Percentiles rank a stretch among this genome's conserved stretches.
phyloP scores from a whole-genome alignment of 305 asterid genomes.

The Salvia sclarea region DNA sequence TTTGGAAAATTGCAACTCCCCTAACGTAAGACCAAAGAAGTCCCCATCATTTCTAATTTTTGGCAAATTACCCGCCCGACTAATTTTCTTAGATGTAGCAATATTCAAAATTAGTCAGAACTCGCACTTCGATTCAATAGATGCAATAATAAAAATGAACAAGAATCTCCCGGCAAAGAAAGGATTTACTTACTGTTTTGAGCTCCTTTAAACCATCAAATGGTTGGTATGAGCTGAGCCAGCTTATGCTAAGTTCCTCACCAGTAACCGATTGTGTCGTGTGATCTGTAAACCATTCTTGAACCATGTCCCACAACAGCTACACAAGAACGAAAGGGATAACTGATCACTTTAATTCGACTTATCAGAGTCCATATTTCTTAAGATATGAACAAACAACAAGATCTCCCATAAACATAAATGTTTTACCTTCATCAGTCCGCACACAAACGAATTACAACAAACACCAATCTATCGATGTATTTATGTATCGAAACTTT shows the following conservation, averaged over 20 bases:
- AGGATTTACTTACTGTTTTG: conserved; percentile 51
- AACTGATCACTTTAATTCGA: not conserved
- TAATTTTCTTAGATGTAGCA: not conserved
- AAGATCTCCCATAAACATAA: not conserved
- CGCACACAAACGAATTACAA: not conserved
- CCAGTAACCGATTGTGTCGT: conserved; percentile 40
- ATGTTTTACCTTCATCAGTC: not conserved
- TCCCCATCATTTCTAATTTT: too few relatives aligned
- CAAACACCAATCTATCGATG: not conserved
- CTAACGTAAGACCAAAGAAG: too few relatives aligned
- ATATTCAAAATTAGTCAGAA: not conserved
- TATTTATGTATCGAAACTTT: not conserved
- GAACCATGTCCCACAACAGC: conserved; percentile 59
- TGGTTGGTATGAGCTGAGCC: conserved; percentile 56
- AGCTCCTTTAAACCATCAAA: conserved; percentile 61
- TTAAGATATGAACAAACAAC: not conserved
- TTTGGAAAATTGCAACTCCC: too few relatives aligned
- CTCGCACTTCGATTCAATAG: not conserved
- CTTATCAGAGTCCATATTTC: not conserved
- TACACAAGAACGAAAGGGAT: conserved; percentile 28
- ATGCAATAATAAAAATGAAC: not conserved
- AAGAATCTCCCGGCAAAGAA: not conserved
- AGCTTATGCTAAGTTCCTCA: conserved; percentile 40
- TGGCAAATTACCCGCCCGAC: too few relatives aligned
- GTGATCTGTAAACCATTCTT: conserved; percentile 56